These are phyloP conservation scores for Clohesyomyces aquaticus DNA, from an alignment of 495 filamentous ascomycete genomes.

Conservation along the genomic window DNA sequence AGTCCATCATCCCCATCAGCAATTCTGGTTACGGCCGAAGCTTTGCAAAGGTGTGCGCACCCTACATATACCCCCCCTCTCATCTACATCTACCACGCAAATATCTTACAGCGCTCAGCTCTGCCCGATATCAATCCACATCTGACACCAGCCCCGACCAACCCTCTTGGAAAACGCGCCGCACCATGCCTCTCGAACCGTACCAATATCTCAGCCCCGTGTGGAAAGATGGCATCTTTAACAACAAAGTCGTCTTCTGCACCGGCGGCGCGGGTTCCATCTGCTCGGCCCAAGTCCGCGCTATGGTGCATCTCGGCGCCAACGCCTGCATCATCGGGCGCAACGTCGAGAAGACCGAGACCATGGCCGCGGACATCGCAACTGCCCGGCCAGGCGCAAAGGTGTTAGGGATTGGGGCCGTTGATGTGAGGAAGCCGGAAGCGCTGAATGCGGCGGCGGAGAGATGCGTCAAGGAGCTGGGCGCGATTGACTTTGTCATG, in stretches of 20 bases:
- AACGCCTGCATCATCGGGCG: constrained; percentile 93
- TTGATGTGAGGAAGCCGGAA: constrained; percentile 80
- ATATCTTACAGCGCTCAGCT: background rate
- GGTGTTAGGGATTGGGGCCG: constrained; percentile 80
- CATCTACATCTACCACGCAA: too few relatives aligned
- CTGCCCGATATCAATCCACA: background rate
- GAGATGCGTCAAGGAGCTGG: constrained; percentile 77
- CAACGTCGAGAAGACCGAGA: constrained; percentile 85
- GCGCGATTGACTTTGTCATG: constrained; percentile 93
- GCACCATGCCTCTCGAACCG: constrained; percentile 67
- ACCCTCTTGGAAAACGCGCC: background rate
- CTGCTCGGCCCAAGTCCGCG: constrained; percentile 89
- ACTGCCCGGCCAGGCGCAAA: constrained; percentile 74
- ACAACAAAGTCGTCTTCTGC: constrained; percentile 90
- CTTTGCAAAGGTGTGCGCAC: constrained; percentile 2
- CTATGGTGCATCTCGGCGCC: constrained; percentile 86
- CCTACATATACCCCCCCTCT: background rate
- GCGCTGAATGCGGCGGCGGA: constrained; percentile 73
- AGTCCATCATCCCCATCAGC: constrained; percentile 4
- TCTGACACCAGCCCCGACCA: background rate
- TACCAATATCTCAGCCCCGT: constrained; percentile 75
- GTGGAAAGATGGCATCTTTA: constrained; percentile 87
- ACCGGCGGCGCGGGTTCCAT: constrained; percentile 94
- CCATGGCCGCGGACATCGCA: constrained; percentile 76
- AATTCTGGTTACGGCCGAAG: constrained; percentile 20